Conservation (phyloP, 129 eudicot genomes). For the Escallonia rubra region DNA sequence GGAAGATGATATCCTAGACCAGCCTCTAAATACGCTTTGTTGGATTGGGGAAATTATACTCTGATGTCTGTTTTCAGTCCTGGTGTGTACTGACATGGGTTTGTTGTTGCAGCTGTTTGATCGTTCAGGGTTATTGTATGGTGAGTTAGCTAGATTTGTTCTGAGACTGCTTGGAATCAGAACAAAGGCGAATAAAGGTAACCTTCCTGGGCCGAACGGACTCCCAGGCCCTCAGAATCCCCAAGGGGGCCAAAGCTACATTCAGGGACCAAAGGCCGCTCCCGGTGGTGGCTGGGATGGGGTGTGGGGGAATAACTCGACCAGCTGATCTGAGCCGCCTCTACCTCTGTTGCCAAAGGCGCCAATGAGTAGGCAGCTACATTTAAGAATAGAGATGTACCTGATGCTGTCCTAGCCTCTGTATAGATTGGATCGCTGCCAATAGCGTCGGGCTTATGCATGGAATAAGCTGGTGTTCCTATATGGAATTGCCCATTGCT, state of each 20-base stretch:
- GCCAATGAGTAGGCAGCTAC: conserved; percentile 2
- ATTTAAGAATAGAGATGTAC: conserved; percentile 14
- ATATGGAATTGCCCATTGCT: neutral
- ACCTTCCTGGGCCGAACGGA: conserved; percentile 55
- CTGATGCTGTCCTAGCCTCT: conserved; percentile 10
- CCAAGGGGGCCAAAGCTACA: conserved; percentile 40
- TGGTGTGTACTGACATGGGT: neutral
- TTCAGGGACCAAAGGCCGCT: conserved; percentile 78
- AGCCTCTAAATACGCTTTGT: too few relatives aligned
- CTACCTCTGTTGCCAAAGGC: conserved; percentile 3
- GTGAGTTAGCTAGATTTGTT: conserved; percentile 85
- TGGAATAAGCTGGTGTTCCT: neutral
- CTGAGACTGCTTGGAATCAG: conserved; percentile 62
- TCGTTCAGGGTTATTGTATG: conserved; percentile 78
- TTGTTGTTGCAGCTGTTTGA: conserved; percentile 62
- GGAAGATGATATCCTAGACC: neutral
- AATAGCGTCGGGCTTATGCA: too few relatives aligned
- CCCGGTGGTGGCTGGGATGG: conserved; percentile 80
- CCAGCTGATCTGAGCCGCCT: conserved; percentile 21
- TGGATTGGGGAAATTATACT: neutral
- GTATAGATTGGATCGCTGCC: conserved; percentile 25
- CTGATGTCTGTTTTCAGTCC: neutral
- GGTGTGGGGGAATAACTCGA: conserved; percentile 66
- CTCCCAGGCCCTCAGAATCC: conserved; percentile 52
- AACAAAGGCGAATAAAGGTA: conserved; percentile 58